phyloP scores from a whole-genome alignment of 169 alveolate genomes.

The Ophryocystis elektroscirrha region DNA sequence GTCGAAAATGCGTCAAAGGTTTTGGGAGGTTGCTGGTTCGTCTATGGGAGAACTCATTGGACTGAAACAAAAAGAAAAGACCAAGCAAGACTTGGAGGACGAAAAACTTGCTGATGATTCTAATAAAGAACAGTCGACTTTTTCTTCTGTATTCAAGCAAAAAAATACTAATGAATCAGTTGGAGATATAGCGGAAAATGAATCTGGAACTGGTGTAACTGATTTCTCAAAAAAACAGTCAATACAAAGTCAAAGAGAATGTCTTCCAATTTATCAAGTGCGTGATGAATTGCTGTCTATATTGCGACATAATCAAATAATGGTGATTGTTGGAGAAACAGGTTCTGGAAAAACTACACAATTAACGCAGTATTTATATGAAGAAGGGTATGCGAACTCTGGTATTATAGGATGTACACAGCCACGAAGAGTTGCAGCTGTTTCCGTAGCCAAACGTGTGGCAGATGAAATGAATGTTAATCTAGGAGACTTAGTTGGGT shows the following conservation, averaged over 20 bases:
- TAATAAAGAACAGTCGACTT: too few relatives aligned
- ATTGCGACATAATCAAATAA: constrained; percentile 25
- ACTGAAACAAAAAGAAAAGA: constrained; percentile 25
- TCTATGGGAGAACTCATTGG: constrained; percentile 53
- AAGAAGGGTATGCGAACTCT: constrained; percentile 62
- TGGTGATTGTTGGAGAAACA: constrained; percentile 97
- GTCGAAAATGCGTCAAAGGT: constrained; percentile 59
- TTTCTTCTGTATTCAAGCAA: too few relatives aligned
- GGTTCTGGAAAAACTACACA: constrained; percentile 99
- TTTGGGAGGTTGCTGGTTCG: constrained; percentile 75
- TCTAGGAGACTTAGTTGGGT: constrained; percentile 90
- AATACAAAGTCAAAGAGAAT: too few relatives aligned
- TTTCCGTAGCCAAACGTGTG: constrained; percentile 98
- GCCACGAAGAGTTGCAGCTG: constrained; percentile 99
- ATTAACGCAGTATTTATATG: constrained; percentile 78
- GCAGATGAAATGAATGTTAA: constrained; percentile 85
- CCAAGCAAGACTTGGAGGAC: too few relatives aligned
- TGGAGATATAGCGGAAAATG: too few relatives aligned
- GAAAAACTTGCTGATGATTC: too few relatives aligned
- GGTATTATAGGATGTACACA: constrained; percentile 97
- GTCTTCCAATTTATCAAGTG: background rate
- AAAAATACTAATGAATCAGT: too few relatives aligned
- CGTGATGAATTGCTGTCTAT: background rate
- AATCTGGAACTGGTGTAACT: too few relatives aligned
- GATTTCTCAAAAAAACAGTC: too few relatives aligned